Evolutionary conservation across 2,329 filamentous ascomycete genomes (phyloP), one percentile per base, ranked within the genome.

Genomic region (Botryotinia calthae): DNA sequence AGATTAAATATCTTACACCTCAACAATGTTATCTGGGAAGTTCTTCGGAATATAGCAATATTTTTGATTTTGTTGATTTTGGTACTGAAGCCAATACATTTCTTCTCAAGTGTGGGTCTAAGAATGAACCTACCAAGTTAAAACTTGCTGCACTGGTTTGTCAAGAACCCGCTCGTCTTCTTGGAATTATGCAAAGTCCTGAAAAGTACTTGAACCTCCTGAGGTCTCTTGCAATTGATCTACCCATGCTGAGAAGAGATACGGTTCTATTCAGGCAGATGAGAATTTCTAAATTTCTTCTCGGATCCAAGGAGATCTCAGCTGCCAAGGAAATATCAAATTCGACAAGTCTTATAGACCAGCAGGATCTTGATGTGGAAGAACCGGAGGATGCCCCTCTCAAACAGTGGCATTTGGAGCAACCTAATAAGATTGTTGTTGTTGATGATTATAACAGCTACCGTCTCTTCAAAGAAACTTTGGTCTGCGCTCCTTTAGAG

Each of bases 61-160:
- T 99, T 46, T 97, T 99, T 77, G 94, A 98, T 80, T 99, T 98
- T 82, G 95, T 98, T 22, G 93, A 98, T 80, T 99, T 98, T 83
- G 94, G 95, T 0, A 84, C 87, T 48, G 90, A 95, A 80, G 95
- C 93, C 2, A 98, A 98, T 79, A 86, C 92, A 0, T 99, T 99
- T 79, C 84, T 99, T 28, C 88, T 94, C 77, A 93, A 93, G 75
- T 93, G 95, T 76, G 96, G 96, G 16, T 95, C 94, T 4, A 98
- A 97, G 82, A 90, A 89, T 75, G 95, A 99, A 81, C 96, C 96
- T 6, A 97, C 92, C 4, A 96, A 93, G 78, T 81, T 88, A 4
- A 96, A 99, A 81, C 88, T 99, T 76, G 95, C 95, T 7, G 87
- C 89, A 56, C 89, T 97, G 82, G 87, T 96, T n/a, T 93, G 94